Base-by-base conservation (phyloP, 2,329 filamentous ascomycete species). In the Calycina marina region DNA sequence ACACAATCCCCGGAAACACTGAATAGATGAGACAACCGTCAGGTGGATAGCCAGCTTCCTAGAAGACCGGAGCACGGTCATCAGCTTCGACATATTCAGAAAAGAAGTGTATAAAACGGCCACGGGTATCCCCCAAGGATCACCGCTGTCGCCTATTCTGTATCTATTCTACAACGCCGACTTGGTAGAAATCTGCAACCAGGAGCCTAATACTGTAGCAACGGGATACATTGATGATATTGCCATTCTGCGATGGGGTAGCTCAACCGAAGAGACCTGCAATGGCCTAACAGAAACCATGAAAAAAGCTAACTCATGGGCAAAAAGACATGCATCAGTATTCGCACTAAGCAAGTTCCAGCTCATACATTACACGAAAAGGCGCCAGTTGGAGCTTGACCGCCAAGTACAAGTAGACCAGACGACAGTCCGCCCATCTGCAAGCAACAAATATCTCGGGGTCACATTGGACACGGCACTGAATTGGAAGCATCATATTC, bases 311-410 rank as follows among this genome's bases (percentile, higher is more conserved):
- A 33, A 42, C 25, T 28, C 18, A 13, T 54, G 39, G 47, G 46
- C 43, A 12, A 40, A 24, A 20, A 48, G 28, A 20, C 41, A 52
- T 36, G 43, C 34, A 30, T 49, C 41, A 1, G 35, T 45, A 22
- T 54, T 54, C 32, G 43, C 44, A 4, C 45, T 39, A 30, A 37
- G 46, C 13, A 54, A 53, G 31, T 53, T 45, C 39, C 20, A 47
- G 35, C 44, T 55, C 2, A 48, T 42, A 14, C 40, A 53, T 36
- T 45, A 50, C 32, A 45, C 33, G 39, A 48, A 39, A 14, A 30
- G 12, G 16, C 14, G 26, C 14, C 12, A 30, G 18, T 9, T 33
- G 30, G 24, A 37, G n/a, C n/a, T n/a, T n/a, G n/a, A n/a, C n/a
- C n/a, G n/a, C n/a, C n/a, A n/a, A n/a, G n/a, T n/a, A n/a, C n/a